Conservation (phyloP, 192 early-diverging fungal species). For the Entomortierella lignicola region DNA sequence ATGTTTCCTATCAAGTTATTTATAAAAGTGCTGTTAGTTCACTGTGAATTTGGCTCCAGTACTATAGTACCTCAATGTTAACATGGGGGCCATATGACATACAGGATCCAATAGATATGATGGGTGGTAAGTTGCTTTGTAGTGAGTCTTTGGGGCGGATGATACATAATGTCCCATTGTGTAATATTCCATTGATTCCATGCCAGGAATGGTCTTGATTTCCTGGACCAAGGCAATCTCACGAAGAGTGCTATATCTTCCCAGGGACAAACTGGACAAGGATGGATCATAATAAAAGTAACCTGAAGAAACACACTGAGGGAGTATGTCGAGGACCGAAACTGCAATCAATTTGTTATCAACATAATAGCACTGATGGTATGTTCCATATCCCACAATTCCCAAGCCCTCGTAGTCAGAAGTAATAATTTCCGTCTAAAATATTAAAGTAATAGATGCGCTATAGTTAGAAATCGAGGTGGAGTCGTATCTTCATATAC, state of each 20-base stretch:
- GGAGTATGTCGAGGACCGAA: constrained; percentile 92
- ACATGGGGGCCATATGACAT: neutral
- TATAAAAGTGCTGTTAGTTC: no score
- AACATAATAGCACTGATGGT: constrained; percentile 93
- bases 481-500: neutral
- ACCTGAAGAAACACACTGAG: constrained; percentile 87
- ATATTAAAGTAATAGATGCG: neutral
- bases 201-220: constrained; percentile 57
- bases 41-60: no score
- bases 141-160: constrained; percentile 90
- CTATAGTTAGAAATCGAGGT: neutral
- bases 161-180: constrained; percentile 93
- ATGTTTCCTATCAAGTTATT: constrained; percentile 49
- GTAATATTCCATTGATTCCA: constrained; percentile 83
- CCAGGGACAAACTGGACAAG: constrained; percentile 76
- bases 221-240: constrained; percentile 80
- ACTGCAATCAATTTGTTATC: constrained; percentile 85
- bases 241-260: constrained; percentile 86
- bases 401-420: neutral
- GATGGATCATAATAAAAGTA: constrained; percentile 96
- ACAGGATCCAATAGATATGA: constrained; percentile 84
- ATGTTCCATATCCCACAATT: constrained; percentile 74
- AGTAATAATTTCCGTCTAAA: constrained; percentile 19
- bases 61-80: neutral
- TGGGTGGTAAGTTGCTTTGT: constrained; percentile 90